phyloP scores from a whole-genome alignment of 2,329 filamentous ascomycete genomes.

The Fusarium sublunatum region DNA sequence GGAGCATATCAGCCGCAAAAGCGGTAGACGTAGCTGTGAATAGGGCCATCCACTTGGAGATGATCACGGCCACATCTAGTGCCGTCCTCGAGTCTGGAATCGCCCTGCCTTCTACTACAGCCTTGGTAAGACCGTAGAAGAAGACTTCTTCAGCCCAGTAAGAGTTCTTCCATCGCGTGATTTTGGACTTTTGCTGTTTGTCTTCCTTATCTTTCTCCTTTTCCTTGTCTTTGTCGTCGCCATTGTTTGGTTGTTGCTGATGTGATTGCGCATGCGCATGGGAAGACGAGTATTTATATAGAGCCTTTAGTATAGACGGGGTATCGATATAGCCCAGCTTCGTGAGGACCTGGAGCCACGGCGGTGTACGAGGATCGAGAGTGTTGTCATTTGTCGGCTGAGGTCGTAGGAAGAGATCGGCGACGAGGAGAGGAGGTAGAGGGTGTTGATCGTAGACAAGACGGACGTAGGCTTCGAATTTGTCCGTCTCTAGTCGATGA shows the following conservation, averaged over 20 bases:
- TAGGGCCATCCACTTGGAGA: constrained; percentile 69
- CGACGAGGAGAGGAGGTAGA: constrained; percentile 62
- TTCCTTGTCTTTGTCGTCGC: constrained; percentile 40
- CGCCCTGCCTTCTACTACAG: constrained; percentile 70
- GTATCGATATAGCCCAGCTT: constrained; percentile 64
- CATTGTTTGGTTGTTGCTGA: constrained; percentile 28
- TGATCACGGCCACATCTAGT: constrained; percentile 60
- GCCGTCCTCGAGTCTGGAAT: constrained; percentile 62
- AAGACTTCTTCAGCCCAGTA: constrained; percentile 85
- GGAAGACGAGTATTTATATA: constrained; percentile 68
- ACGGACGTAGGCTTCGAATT: constrained; percentile 64
- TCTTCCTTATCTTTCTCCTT: constrained; percentile 40
- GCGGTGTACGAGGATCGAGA: constrained; percentile 68
- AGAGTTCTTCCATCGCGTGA: constrained; percentile 65
- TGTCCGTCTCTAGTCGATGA: constrained; percentile 62
- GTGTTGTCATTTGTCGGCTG: constrained; percentile 59
- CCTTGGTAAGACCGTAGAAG: constrained; percentile 91
- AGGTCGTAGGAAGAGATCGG: constrained; percentile 69
- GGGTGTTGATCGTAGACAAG: constrained; percentile 64
- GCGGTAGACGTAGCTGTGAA: constrained; percentile 64
- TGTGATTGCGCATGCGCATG: constrained; percentile 50
- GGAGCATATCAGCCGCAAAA: constrained; percentile 62
- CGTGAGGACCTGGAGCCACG: constrained; percentile 69
- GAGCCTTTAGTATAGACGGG: constrained; percentile 63
- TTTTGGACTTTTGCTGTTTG: constrained; percentile 28